phyloP scores from a whole-genome alignment of 2,329 filamentous ascomycete species.

The Exophiala mesophila region DNA sequence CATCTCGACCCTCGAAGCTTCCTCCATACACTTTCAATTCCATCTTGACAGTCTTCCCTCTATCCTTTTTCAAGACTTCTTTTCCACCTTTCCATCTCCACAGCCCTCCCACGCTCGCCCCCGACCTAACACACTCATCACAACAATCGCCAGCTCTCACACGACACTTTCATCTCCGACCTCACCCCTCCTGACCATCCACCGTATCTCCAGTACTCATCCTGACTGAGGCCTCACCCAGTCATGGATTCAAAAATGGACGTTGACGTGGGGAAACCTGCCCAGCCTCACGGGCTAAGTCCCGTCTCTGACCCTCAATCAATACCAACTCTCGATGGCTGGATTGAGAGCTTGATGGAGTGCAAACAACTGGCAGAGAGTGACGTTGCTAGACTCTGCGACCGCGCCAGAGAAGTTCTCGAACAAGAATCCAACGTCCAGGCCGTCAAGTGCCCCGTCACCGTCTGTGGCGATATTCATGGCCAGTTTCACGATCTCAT shows the following conservation, averaged over 20 bases:
- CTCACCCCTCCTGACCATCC: slow-evolving; percentile 23
- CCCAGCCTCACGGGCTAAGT: slow-evolving; percentile 69
- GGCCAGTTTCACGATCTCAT: slow-evolving; percentile 98
- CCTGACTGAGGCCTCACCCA: slow-evolving; percentile 22
- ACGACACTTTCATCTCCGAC: slow-evolving; percentile 17
- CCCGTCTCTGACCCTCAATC: slow-evolving; percentile 77
- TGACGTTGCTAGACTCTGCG: slow-evolving; percentile 94
- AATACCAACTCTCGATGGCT: slow-evolving; percentile 89
- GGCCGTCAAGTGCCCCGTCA: slow-evolving; percentile 98
- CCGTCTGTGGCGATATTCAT: slow-evolving; percentile 97
- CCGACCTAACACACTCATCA: too few relatives aligned
- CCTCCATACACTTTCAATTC: too few relatives aligned
- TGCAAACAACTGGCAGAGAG: slow-evolving; percentile 97
- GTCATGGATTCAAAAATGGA: slow-evolving; percentile 98
- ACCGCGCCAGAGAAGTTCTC: slow-evolving; percentile 95
- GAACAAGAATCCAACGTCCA: slow-evolving; percentile 98
- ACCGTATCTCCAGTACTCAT: slow-evolving; percentile 22
- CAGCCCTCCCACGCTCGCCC: too few relatives aligned
- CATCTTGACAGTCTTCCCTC: too few relatives aligned
- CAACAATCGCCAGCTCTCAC: slow-evolving; percentile 17
- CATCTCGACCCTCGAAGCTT: not conserved
- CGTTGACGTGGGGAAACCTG: slow-evolving; percentile 79
- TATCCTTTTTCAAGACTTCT: too few relatives aligned
- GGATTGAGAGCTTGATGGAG: slow-evolving; percentile 96
- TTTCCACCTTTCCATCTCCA: too few relatives aligned